Evolutionary conservation across 345 rosid genomes (phyloP).

Genomic region (Draba incana): DNA sequence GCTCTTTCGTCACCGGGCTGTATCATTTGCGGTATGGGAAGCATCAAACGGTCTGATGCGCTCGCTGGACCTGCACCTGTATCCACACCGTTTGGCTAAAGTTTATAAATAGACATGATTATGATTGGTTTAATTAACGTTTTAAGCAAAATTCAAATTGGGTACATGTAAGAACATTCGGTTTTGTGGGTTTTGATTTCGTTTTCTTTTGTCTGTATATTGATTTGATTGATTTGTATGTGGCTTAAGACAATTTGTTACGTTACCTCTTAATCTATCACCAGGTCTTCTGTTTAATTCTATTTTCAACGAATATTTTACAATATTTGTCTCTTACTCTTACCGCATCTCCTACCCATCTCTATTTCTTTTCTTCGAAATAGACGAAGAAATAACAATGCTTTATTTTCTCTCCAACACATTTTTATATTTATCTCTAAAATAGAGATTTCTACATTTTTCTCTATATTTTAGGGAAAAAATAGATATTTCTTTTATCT

Average conservation of each 20-base stretch:
- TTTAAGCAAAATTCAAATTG: background rate
- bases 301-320: background rate
- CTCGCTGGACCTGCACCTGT: constrained; percentile 66
- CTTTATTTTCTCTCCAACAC: too few species aligned
- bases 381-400: too few species aligned
- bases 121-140: constrained; percentile 4
- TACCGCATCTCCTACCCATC: too few species aligned
- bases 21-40: constrained; percentile 98
- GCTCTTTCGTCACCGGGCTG: constrained; percentile 92
- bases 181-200: constrained; percentile 30
- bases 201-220: constrained; percentile 28
- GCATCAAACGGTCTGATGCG: constrained; percentile 91
- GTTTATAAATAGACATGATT: background rate
- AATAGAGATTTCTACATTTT: too few species aligned
- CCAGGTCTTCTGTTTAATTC: background rate
- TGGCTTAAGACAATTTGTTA: constrained; percentile 24
- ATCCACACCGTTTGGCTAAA: constrained; percentile 87
- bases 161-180: constrained; percentile 20
- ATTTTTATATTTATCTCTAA: too few species aligned
- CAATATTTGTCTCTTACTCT: background rate
- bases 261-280: background rate
- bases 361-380: too few species aligned
- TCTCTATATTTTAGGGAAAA: too few species aligned
- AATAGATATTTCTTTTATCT: too few species aligned
- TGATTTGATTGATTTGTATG: constrained; percentile 27